Evolutionary conservation across 2,329 filamentous ascomycete genomes (phyloP), one percentile per base, ranked within the genome.

Genomic region (Ceratocystis papillata): DNA sequence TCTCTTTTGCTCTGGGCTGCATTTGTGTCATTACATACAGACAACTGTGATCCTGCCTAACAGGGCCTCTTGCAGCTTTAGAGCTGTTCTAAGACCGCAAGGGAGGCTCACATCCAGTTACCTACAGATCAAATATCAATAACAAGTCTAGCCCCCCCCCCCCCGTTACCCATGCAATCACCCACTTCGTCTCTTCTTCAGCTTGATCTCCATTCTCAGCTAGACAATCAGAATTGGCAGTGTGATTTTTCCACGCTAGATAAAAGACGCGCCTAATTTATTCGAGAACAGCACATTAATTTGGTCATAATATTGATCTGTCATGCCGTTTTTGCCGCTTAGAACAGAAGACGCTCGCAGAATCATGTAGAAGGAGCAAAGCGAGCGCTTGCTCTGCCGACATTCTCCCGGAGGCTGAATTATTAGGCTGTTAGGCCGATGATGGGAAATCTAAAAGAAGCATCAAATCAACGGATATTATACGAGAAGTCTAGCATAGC

Each of bases 311-410:
- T 28, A 15, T 28, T 6, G 48, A 50, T 10, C 22, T 12, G 48
- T 53, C 48, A 28, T 17, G n/a, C n/a, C 8, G 48, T 22, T 20
- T 50, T 57, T 33, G 22, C 22, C n/a, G 15, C 12, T 25, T 15
- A 12, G 5, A 17, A 12, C 53, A 57, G 30, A 12, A 57, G 53
- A 57, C 53, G 22, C 28, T 28, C 12, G n/a, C 53, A 57, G 53
- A 57, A 57, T 57, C 22, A 30, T 57, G 53, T 57, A 33, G 53
- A 57, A 57, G n/a, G 6, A 30, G n/a, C 48, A 50, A 10, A 12
- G 37, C 22, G 22, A 57, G 25, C 15, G n/a, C 5, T 33, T 12
- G 53, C n/a, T 57, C n/a, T 57, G 12, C 53, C 53, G 22, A 22
- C 2, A 15, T 57, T 57, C 53, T 57, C 30, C 53, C 53, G 22